Conservation (phyloP, 1,284 basidiomycete species). For the Puccinia novopanici region DNA sequence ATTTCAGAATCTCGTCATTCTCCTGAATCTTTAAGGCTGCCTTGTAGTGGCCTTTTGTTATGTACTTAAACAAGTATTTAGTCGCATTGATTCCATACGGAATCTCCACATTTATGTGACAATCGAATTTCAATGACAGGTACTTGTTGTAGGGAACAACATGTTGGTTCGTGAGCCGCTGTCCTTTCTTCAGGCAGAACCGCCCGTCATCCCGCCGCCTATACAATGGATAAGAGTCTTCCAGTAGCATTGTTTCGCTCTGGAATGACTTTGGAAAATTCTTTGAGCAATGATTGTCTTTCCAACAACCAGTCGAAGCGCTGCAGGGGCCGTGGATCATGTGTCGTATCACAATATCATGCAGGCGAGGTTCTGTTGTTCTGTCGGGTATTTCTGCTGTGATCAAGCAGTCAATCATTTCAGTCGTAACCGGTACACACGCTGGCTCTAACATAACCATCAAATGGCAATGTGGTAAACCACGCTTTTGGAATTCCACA, state of each 20-base stretch:
- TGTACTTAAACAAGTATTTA: too few species aligned
- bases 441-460: background rate
- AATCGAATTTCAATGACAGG: background rate
- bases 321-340: constrained; percentile 17
- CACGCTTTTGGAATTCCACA: too few species aligned
- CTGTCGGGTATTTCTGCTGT: constrained; percentile 1
- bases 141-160: too few species aligned
- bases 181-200: background rate
- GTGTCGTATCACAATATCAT: background rate
- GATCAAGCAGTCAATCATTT: background rate
- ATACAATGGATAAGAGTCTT: background rate
- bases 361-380: background rate
- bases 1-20: constrained; percentile 58
- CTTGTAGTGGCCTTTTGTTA: background rate
- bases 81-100: too few species aligned
- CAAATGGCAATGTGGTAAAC: background rate
- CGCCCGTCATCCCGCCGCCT: background rate
- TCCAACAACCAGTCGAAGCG: background rate
- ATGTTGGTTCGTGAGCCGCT: background rate
- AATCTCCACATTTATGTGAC: constrained; percentile 41
- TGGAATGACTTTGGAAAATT: background rate
- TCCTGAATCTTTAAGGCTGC: too few species aligned
- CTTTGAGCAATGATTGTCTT: background rate
- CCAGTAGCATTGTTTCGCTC: background rate
- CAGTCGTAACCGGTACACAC: background rate